These are phyloP conservation scores for Lipomyces mesembrius DNA, from an alignment of 805 yeast species.

Conservation along the genomic window DNA sequence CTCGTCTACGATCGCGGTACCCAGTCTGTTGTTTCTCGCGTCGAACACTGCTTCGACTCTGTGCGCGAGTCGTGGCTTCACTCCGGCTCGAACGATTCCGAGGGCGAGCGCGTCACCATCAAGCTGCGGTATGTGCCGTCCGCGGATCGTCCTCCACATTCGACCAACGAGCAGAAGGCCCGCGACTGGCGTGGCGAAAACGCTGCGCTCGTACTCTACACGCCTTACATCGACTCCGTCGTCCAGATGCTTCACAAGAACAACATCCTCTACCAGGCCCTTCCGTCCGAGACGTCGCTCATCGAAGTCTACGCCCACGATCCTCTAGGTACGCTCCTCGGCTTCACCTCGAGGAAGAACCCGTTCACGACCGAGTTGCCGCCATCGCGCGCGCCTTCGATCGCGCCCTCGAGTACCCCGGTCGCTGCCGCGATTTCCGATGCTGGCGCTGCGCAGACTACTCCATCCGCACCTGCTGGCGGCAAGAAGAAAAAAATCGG, in stretches of 20 bases:
- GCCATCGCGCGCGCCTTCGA: conserved; percentile 14
- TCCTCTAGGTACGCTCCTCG: conserved; percentile 81
- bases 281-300: conserved; percentile 76
- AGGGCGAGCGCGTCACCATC: conserved; percentile 42
- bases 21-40: conserved; percentile 19
- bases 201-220: conserved; percentile 54
- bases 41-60: conserved; percentile 39
- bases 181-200: conserved; percentile 58
- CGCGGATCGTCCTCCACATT: conserved; percentile 17
- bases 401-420: conserved; percentile 17
- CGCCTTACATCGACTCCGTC: conserved; percentile 48
- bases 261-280: conserved; percentile 54
- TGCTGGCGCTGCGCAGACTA: neutral
- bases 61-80: conserved; percentile 44
- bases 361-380: conserved; percentile 40
- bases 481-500: conserved; percentile 66
- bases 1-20: conserved; percentile 44
- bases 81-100: conserved; percentile 43
- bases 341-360: conserved; percentile 63
- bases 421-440: conserved; percentile 5
- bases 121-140: conserved; percentile 36
- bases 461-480: conserved; percentile 16
- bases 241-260: conserved; percentile 47
- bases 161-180: conserved; percentile 33
- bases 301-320: conserved; percentile 76